Evolutionary conservation across 2,329 filamentous ascomycete species (phyloP), one percentile per base, ranked within the genome.

Genomic region (Ceratocystis lukuohia): DNA sequence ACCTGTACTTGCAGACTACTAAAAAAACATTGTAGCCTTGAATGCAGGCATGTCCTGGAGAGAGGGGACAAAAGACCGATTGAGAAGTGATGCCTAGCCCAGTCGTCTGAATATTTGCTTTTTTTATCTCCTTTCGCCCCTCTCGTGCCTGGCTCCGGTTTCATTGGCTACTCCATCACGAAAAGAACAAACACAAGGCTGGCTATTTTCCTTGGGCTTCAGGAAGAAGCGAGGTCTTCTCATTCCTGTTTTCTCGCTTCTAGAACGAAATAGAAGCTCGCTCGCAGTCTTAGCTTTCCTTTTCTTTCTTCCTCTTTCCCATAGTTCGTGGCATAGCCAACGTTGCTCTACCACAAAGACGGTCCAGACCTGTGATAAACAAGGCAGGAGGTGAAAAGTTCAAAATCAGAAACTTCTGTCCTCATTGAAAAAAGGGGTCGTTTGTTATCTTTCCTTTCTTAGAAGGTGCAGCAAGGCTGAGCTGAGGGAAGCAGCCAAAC

Each of bases 191-290:
- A 41, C 37, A 41, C 37, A 41, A 41, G 37, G 37, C 12, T 41
- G 37, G 37, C 48, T 53, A 15, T 25, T 53, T 53, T 25, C 7
- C 10, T 15, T 25, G 15, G 10, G 48, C 48, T 53, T 53, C 48
- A 25, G 8, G 48, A 53, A 12, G 22, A 28, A 53, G 48, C 22
- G 48, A 53, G 48, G 1, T 28, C 25, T 17, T 15, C 17, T 28
- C n/a, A 8, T 37, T 37, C 56, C 56, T 59, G 56, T 3, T 59
- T 59, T 37, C 56, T 59, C 56, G 25, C 56, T 59, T 59, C 56
- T n/a, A 37, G 56, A 59, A 59, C 28, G 25, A 30, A 15, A 53
- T 53, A 8, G 48, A 53, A 28, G 20, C 6, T 15, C 8, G 48
- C 3, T 28, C 17, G 3, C 20, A 50, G 8, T 20, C 22, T 22